Percentiles rank a stretch among this genome's conserved stretches.
These are phyloP conservation scores for Phytophthora foliorum DNA, from an alignment of 352 stramenopile species.

Conservation along the genomic window DNA sequence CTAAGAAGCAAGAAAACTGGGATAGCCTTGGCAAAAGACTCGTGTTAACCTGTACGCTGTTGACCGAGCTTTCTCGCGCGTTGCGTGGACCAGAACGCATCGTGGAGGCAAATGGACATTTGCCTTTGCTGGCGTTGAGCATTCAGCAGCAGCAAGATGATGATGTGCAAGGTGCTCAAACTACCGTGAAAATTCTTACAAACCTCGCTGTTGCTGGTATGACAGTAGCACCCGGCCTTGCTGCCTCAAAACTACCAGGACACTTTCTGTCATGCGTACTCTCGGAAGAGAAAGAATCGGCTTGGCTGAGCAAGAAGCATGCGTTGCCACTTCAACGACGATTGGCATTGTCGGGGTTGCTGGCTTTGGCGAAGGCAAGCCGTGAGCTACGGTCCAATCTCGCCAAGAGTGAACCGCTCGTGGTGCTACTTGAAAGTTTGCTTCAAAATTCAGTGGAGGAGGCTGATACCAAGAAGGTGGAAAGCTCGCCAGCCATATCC, in stretches of 20 bases:
- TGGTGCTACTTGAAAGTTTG: slow-evolving; percentile 44
- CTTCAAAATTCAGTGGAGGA: slow-evolving; percentile 13
- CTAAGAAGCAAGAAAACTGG: slow-evolving; percentile 18
- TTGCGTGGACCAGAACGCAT: slow-evolving; percentile 45
- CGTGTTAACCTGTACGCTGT: slow-evolving; percentile 48
- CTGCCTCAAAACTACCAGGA: slow-evolving; percentile 55
- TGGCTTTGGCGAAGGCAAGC: slow-evolving; percentile 49
- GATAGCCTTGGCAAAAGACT: slow-evolving; percentile 51
- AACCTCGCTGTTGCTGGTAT: slow-evolving; percentile 49
- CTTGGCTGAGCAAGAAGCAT: slow-evolving; percentile 2
- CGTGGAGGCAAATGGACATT: slow-evolving; percentile 50
- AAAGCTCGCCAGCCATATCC: slow-evolving; percentile 7
- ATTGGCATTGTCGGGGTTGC: slow-evolving; percentile 46
- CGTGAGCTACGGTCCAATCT: slow-evolving; percentile 43
- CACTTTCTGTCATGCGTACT: slow-evolving; percentile 58
- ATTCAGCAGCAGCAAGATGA: slow-evolving; percentile 35
- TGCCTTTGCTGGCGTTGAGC: slow-evolving; percentile 55
- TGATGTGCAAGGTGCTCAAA: slow-evolving; percentile 31
- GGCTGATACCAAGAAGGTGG: background rate
- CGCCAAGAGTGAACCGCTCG: slow-evolving; percentile 32
- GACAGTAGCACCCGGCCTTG: slow-evolving; percentile 35
- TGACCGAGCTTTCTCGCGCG: slow-evolving; percentile 53
- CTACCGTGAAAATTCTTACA: slow-evolving; percentile 58
- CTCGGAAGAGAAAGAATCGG: slow-evolving; percentile 3
- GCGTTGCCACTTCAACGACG: slow-evolving; percentile 23